Base-by-base conservation (phyloP, 176 grass and related monocot genomes). In the Rhynchospora pubera region DNA sequence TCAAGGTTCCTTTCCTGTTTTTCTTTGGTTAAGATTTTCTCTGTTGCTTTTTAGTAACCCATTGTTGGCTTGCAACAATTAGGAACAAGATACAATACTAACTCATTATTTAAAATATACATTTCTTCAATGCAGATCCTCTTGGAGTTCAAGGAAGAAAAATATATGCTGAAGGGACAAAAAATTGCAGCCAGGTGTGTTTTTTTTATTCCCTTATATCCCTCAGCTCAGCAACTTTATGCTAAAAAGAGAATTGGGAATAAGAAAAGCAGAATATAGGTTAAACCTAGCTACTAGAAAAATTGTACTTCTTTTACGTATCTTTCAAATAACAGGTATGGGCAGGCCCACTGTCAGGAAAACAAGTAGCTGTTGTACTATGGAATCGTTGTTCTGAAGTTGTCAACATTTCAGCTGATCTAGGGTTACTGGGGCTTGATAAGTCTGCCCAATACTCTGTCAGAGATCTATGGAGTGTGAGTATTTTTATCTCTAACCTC, bases 71-170 rank as follows among this genome's bases (percentile, higher is more conserved):
- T 15, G 57, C 56, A 70, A 26, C 2, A 57, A 24, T 83, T 82
- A 48, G 44, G 39, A 32, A 6, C 14, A 59, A 85, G 34, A 74
- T 28, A 30, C 65, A 18, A 11, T 57, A 52, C 50, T 84, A 18
- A 18, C 6, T 2, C 7, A 22, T 72, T 88, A 77, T 62, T 39
- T 52, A 47, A 22, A 9, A 62, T 44, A 24, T 45, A 45, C 42
- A 87, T 75, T 50, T 78, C 4, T 85, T 90, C 86, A 78, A 68
- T 91, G 73, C 62, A 98, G 95, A 98, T 82, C 75, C 90, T 91
- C 85, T 94, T 82, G 95, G 95, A 82, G 69, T 98, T 79, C 95
- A 98, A 89, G 95, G 95, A 80, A 91, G 92, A 86, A 94, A 80
- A 80, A 79, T 98, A 50, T 84, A 74, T 60, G 79, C 78, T 32